phyloP scores from a whole-genome alignment of 768 basidiomycete species.

The Xerocomellus amylosporus region DNA sequence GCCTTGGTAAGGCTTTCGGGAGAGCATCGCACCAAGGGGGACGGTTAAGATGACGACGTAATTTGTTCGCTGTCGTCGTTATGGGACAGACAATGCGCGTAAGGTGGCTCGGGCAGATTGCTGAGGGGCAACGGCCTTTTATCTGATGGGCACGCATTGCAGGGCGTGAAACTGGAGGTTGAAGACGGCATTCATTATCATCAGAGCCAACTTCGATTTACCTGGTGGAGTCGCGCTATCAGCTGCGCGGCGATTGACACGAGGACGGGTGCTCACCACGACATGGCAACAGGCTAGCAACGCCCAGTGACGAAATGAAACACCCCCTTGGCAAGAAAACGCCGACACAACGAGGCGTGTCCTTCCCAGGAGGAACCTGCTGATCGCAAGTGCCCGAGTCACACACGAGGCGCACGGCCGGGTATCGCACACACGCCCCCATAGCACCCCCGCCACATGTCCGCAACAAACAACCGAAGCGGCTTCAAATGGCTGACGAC shows the following conservation, averaged over 20 bases:
- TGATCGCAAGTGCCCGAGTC: constrained; percentile 1
- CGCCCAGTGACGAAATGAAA: constrained; percentile 18
- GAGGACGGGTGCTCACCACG: constrained; percentile 3
- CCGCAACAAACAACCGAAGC: constrained; percentile 21
- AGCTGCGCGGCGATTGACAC: constrained; percentile 16
- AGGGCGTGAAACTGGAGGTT: neutral
- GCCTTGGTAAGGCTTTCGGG: constrained; percentile 40
- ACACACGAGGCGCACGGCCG: constrained; percentile 17
- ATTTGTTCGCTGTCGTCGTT: constrained; percentile 1
- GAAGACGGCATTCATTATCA: constrained; percentile 10
- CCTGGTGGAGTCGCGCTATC: constrained; percentile 2
- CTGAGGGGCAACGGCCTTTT: constrained; percentile 15
- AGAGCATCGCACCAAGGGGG: constrained; percentile 23
- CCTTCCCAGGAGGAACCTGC: constrained; percentile 17
- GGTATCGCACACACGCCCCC: constrained; percentile 17
- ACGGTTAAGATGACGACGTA: constrained; percentile 11
- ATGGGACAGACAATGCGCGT: neutral
- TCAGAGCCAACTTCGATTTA: too few species aligned
- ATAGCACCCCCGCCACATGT: constrained; percentile 30
- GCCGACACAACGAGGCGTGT: constrained; percentile 11
- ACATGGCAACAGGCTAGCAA: constrained; percentile 1
- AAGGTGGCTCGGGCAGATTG: neutral
- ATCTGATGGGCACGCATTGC: constrained; percentile 10
- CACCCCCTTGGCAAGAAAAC: constrained; percentile 2
- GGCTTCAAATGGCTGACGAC: constrained; percentile 26